These are phyloP conservation scores for Raffaelea ambrosiae DNA, from an alignment of 2,329 filamentous ascomycete species.

Conservation along the genomic window DNA sequence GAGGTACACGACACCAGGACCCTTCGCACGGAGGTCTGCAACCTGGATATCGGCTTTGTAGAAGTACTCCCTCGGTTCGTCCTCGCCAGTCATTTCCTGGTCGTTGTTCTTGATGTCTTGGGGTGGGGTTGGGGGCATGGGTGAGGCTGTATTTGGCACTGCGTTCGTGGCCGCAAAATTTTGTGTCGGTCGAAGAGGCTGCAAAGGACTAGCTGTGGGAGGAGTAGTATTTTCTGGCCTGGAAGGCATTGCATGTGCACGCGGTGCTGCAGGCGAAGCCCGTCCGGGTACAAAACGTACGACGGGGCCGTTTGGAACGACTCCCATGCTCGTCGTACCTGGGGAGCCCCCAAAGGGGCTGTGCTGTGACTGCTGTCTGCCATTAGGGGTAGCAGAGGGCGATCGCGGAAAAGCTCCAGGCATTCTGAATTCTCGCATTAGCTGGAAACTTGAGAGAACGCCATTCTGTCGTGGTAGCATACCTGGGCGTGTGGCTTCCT, in stretches of 20 bases:
- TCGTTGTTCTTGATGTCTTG: background rate
- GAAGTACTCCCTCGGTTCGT: background rate
- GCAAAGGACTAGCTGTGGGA: background rate
- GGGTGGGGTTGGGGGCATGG: too few species aligned
- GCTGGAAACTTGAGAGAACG: too few species aligned
- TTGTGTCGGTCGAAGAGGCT: too few species aligned
- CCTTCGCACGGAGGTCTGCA: slow-evolving; percentile 8
- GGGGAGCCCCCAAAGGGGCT: background rate
- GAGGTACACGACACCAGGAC: slow-evolving; percentile 7
- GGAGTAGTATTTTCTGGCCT: background rate
- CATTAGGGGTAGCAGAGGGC: background rate
- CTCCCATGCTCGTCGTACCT: background rate
- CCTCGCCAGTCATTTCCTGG: background rate
- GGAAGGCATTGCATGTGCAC: too few species aligned
- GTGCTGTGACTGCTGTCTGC: background rate
- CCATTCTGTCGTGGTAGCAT: too few species aligned
- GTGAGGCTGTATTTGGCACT: too few species aligned
- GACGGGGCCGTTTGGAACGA: background rate
- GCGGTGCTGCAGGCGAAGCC: background rate
- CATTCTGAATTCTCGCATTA: background rate
- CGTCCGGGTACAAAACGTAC: background rate
- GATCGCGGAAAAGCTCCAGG: background rate
- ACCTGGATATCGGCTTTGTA: slow-evolving; percentile 8
- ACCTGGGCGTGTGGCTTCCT: too few species aligned
- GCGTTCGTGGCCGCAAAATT: too few species aligned